Evolutionary conservation across 805 yeast species (phyloP).

Genomic region (Sugiyamaella smithiae): DNA sequence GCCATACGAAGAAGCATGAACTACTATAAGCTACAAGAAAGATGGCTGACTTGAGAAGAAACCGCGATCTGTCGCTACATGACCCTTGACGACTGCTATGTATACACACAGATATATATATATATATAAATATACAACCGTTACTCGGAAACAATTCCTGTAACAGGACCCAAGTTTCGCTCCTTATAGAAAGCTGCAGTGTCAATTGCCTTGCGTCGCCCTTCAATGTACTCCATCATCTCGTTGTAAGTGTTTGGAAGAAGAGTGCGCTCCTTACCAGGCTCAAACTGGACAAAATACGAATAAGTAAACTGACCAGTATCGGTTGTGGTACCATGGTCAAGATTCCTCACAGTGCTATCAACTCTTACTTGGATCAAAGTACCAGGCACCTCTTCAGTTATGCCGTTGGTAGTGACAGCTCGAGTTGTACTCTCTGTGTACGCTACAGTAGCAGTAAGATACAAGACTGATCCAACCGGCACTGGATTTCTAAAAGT

Average conservation of each 20-base stretch:
- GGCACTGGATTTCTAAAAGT: conserved; percentile 94
- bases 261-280: conserved; percentile 48
- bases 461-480: conserved; percentile 83
- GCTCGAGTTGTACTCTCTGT: conserved; percentile 68
- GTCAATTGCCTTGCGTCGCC: conserved; percentile 83
- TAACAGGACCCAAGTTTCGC: conserved; percentile 32
- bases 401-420: conserved; percentile 18
- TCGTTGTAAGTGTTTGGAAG: conserved; percentile 86
- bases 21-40: too few relatives aligned
- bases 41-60: too few relatives aligned
- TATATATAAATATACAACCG: too few relatives aligned
- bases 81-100: too few relatives aligned
- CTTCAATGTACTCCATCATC: conserved; percentile 89
- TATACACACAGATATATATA: too few relatives aligned
- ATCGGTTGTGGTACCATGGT: conserved; percentile 57
- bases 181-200: conserved; percentile 66
- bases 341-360: conserved; percentile 69
- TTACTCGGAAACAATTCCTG: conserved; percentile 23
- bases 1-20: not conserved
- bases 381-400: conserved; percentile 52
- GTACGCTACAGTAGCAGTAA: conserved; percentile 80
- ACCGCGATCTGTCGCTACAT: too few relatives aligned
- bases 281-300: conserved; percentile 55
- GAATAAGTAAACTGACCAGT: conserved; percentile 89
- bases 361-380: conserved; percentile 87